Evolutionary conservation across 2,329 filamentous ascomycete genomes (phyloP), one percentile per base, ranked within the genome.

Genomic region (Apiospora marii): DNA sequence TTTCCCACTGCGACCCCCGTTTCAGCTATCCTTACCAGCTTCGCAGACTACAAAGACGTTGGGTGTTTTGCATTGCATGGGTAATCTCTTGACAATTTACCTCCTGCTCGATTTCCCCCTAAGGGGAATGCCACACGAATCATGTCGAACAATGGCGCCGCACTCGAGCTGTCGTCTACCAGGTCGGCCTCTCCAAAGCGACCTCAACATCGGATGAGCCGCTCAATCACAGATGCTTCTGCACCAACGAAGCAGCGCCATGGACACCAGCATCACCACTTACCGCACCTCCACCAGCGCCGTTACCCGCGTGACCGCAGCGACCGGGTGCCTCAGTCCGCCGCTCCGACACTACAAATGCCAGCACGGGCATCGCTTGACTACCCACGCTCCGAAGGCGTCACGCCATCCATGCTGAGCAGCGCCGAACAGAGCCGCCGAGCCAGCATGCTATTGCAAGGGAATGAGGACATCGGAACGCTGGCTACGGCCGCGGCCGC

Each of bases 161-260:
- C 79, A 72, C 76, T 74, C 72, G 78, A 81, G 43, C 74, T 74
- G 72, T 74, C 77, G 58, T 41, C 58, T 30, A 41, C 58, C 53
- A 79, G 77, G 72, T 76, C 78, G 76, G 78, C 80, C 71, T 81
- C 82, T 27, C 81, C 82, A 34, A 78, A 77, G 68, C 81, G 82
- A 30, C 80, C 84, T 34, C 85, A 85, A 73, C 89, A 89, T 76
- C 87, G 88, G 76, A 83, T 90, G 73, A 87, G 85, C 73, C 86
- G 88, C 46, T 91, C 90, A 67, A 85, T 90, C 73, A 86, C 86
- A 64, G 88, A 90, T 75, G 76, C 89, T 70, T 83, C 87, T 34
- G 84, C 86, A 48, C 86, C 88, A 30, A 81, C 84, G 73, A 84
- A 81, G 72, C 80, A 83, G 74, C 79, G 81, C 69, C 78, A 80